A percentile compares a stretch with the other conserved stretches of the same genome.
Conservation (phyloP, 78 protist genomes). For the Pelomyxa schiedti region DNA sequence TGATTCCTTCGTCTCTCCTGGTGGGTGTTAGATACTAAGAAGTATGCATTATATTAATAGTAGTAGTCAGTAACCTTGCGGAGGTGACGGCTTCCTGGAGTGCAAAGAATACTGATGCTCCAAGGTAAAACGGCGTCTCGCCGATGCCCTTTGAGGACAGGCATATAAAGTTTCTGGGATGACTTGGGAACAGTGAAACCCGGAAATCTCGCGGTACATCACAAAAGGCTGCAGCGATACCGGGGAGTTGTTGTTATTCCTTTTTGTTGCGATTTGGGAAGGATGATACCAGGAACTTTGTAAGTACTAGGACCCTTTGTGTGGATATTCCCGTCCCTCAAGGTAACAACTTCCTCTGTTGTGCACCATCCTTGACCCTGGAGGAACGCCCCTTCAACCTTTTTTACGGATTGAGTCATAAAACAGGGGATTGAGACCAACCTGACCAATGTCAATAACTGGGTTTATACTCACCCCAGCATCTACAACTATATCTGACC, state of each 20-base stretch:
- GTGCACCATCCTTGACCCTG: slow-evolving; percentile 82
- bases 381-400: slow-evolving; percentile 83
- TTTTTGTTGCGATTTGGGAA: too few species aligned
- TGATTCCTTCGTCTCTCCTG: slow-evolving; percentile 4
- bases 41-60: too few species aligned
- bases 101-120: slow-evolving; percentile 62
- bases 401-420: too few species aligned
- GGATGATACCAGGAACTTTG: slow-evolving; percentile 38
- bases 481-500: slow-evolving; percentile 86
- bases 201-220: slow-evolving; percentile 68
- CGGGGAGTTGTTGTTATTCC: too few species aligned
- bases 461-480: slow-evolving; percentile 88
- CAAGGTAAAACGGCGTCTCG: slow-evolving; percentile 83
- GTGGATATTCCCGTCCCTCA: slow-evolving; percentile 23
- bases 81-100: slow-evolving; percentile 37
- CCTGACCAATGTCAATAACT: slow-evolving; percentile 75
- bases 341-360: slow-evolving; percentile 66
- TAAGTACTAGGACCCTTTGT: slow-evolving; percentile 66
- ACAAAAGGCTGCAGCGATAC: too few species aligned
- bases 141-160: slow-evolving; percentile 74
- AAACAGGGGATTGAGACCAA: too few species aligned
- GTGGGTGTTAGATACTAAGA: too few species aligned
- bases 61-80: too few species aligned
- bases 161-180: slow-evolving; percentile 57
- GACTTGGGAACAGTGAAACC: slow-evolving; percentile 53